These are phyloP conservation scores for Lepidium africanum DNA, from an alignment of 345 rosid species.

Conservation along the genomic window DNA sequence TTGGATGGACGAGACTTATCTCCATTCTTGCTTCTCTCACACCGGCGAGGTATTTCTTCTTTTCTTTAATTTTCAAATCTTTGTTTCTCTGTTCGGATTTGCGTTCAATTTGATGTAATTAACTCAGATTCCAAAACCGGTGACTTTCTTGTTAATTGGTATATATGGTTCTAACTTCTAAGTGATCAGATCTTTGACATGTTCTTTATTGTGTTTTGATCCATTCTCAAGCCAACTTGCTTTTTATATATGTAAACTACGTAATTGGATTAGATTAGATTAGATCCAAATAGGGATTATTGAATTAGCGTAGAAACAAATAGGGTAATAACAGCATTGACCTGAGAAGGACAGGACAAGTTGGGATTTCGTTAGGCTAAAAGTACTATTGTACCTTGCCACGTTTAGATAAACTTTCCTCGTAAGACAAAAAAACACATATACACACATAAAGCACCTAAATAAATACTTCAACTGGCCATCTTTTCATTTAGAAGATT, in stretches of 20 bases:
- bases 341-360: conserved; percentile 25
- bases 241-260: not conserved
- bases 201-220: conserved; percentile 10
- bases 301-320: conserved; percentile 9
- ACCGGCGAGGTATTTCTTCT: conserved; percentile 54
- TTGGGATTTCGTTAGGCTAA: conserved; percentile 9
- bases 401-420: conserved; percentile 12
- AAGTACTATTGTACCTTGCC: conserved; percentile 19
- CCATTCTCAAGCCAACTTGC: not conserved
- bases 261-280: conserved; percentile 16
- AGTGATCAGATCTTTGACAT: conserved; percentile 1
- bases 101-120: not conserved
- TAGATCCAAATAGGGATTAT: conserved; percentile 8
- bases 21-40: conserved; percentile 63
- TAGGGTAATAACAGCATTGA: conserved; percentile 18
- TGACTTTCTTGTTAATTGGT: not conserved
- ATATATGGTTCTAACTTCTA: not conserved
- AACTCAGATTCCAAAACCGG: not conserved
- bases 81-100: conserved; percentile 34
- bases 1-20: conserved; percentile 92
- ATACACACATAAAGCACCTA: not conserved
- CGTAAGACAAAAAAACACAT: not conserved
- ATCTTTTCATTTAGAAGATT: not conserved
- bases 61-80: conserved; percentile 14
- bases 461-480: not conserved